These are phyloP conservation scores for Priceomyces melissophilus DNA, from an alignment of 805 yeast species.

Conservation along the genomic window DNA sequence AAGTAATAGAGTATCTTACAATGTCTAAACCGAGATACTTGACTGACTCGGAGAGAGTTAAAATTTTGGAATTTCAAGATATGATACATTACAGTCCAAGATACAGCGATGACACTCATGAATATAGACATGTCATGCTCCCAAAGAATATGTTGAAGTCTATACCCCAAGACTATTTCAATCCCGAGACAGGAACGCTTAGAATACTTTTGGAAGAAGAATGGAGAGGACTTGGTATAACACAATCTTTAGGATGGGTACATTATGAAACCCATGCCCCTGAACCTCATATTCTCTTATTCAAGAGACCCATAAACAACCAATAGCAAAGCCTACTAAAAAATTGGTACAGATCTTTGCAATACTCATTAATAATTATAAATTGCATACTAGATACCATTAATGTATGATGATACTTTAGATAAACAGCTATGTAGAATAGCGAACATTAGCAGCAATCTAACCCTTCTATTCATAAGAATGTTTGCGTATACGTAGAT, in stretches of 20 bases:
- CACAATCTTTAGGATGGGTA: slow-evolving; percentile 96
- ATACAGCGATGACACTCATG: slow-evolving; percentile 87
- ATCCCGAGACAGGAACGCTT: slow-evolving; percentile 89
- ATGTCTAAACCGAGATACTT: slow-evolving; percentile 64
- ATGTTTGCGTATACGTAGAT: too few relatives aligned
- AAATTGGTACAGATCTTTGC: neutral
- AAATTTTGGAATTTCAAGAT: slow-evolving; percentile 88
- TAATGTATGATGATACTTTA: slow-evolving; percentile 2
- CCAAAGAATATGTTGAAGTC: slow-evolving; percentile 94
- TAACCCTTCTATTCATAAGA: too few relatives aligned
- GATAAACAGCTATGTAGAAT: neutral
- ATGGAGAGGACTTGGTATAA: slow-evolving; percentile 97
- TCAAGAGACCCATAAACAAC: slow-evolving; percentile 61
- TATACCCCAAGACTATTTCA: slow-evolving; percentile 91
- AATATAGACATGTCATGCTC: slow-evolving; percentile 94
- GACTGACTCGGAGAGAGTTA: slow-evolving; percentile 77
- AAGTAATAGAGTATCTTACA: too few relatives aligned
- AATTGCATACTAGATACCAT: slow-evolving; percentile 4
- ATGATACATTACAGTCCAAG: slow-evolving; percentile 92
- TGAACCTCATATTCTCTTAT: slow-evolving; percentile 92
- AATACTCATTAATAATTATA: neutral
- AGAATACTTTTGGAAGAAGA: slow-evolving; percentile 91
- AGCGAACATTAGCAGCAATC: too few relatives aligned
- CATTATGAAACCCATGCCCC: slow-evolving; percentile 98
- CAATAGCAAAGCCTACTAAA: slow-evolving; percentile 30